These are phyloP conservation scores for Hymenoscyphus albidus DNA, from an alignment of 2,329 filamentous ascomycete genomes.

Conservation along the genomic window DNA sequence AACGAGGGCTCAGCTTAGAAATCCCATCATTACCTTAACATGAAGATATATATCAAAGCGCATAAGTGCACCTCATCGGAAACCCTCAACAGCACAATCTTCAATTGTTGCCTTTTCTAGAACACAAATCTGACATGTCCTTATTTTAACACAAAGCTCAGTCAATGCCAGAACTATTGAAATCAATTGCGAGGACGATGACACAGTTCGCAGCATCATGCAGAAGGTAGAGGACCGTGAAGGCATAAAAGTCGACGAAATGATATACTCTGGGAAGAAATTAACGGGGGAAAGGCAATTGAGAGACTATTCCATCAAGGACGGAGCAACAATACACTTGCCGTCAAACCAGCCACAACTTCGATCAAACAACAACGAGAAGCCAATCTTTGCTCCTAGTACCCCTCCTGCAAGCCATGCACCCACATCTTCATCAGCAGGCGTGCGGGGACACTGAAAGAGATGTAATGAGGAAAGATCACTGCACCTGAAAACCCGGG, in stretches of 20 bases:
- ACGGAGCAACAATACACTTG: neutral
- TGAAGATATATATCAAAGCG: constrained; percentile 7
- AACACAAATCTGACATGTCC: neutral
- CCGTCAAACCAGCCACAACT: no score
- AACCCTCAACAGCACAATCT: neutral
- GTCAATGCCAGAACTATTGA: neutral
- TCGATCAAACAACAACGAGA: neutral
- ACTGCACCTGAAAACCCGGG: neutral
- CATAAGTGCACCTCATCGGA: neutral
- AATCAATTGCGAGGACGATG: neutral
- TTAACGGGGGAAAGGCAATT: neutral
- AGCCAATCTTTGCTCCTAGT: no score
- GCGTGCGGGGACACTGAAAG: no score
- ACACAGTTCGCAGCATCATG: neutral
- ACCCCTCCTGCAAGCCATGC: no score
- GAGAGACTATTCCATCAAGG: neutral
- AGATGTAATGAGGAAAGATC: no score
- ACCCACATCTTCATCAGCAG: no score
- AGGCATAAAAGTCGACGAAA: neutral
- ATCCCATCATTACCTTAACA: neutral
- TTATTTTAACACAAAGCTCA: neutral
- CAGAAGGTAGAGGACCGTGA: neutral
- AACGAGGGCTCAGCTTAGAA: no score
- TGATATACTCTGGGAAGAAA: neutral
- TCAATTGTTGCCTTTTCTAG: neutral